These are phyloP conservation scores for Hypoxylon fuscum DNA, from an alignment of 495 filamentous ascomycete genomes.

Conservation along the genomic window DNA sequence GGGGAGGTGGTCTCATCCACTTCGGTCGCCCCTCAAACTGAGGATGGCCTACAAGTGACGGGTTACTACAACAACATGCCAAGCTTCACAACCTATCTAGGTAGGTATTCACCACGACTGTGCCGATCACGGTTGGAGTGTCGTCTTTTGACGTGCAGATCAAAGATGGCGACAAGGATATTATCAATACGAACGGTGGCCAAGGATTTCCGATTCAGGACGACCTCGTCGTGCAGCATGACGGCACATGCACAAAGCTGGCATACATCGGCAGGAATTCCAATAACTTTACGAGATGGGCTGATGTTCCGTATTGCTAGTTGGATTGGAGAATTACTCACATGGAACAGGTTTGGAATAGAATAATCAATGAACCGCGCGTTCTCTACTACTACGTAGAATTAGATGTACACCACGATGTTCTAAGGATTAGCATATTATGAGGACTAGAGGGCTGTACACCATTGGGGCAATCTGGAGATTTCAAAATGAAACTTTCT, in stretches of 20 bases:
- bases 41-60: background rate
- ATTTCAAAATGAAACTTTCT: too few relatives aligned
- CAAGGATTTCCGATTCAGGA: constrained; percentile 18
- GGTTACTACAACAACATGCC: constrained; percentile 10
- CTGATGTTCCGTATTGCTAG: background rate
- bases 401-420: too few relatives aligned
- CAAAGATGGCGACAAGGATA: background rate
- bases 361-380: too few relatives aligned
- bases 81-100: constrained; percentile 11
- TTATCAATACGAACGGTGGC: constrained; percentile 10
- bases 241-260: background rate
- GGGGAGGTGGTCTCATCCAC: background rate
- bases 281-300: constrained; percentile 1
- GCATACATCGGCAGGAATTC: background rate
- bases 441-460: too few relatives aligned
- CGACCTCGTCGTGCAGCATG: constrained; percentile 1
- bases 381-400: too few relatives aligned
- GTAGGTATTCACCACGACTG: background rate
- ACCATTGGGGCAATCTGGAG: too few relatives aligned
- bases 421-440: too few relatives aligned
- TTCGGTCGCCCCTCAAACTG: background rate
- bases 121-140: constrained; percentile 5
- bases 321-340: too few relatives aligned
- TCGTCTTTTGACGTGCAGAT: constrained; percentile 23
- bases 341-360: too few relatives aligned